Evolutionary conservation across 371 early-diverging fungal species (phyloP), one percentile per base, ranked within the genome.

Genomic region (Actinomucor elegans): DNA sequence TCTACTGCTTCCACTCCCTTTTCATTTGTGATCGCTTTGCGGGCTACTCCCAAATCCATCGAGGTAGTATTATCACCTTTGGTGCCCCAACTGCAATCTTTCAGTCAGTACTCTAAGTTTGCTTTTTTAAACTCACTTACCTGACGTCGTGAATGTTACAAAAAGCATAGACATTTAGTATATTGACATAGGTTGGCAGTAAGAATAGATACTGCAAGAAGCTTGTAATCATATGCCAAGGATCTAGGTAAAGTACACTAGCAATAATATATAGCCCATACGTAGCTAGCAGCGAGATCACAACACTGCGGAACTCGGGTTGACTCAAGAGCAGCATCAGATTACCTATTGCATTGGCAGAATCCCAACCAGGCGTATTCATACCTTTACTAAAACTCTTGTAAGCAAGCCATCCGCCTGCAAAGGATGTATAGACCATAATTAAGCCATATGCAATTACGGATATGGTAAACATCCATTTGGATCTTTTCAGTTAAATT

Each of bases 181-280:
- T 90, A 64, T 95, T 96, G 63, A 92, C 80, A 58, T 87, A 94
- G 21, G 90, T 86, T 5, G 94, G 94, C 61, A 92, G 68, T 66
- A 94, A 69, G 35, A 93, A 69, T 68, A 92, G 54, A 70, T 96
- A 96, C 73, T 94, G 95, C 4, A 89, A 11, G 48, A 96, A 87
- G 34, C 87, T 87, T 1, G 93, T 93, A 32, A 96, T 63, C 93
- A 94, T 92, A 70, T 96, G 97, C 92, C 91, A 92, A 4, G 93
- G 93, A 64, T 96, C 94, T 43, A 91, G 65, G 68, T 91, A 91
- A 21, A 93, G 54, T 32, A 92, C 24, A 10, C 89, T 89, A 24
- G 90, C 67, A 10, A 93, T 5, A 12, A 94, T 66, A 64, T 92
- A 96, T n/a, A 96, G 60, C 0, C 93, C 94, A 64, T 91, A 93